Evolutionary conservation across 371 early-diverging fungal genomes (phyloP), one percentile per base, ranked within the genome.

Genomic region (Capniomyces stellatus): DNA sequence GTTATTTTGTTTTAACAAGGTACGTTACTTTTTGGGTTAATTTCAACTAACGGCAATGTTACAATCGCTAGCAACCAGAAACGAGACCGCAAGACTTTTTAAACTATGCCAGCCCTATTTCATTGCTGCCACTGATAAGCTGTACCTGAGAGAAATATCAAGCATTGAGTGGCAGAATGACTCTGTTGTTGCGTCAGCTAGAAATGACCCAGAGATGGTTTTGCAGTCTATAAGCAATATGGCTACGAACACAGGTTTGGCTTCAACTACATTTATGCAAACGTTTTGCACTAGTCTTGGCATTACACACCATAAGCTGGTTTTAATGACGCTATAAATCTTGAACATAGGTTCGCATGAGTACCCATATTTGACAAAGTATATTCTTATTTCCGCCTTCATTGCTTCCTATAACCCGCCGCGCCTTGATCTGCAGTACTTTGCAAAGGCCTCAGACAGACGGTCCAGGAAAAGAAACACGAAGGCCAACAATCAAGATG

Each of bases 381-480:
- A 82, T 56, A 70, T 95, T 22, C 64, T 94, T 12, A 77, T 95
- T 21, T 85, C 95, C 0, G 69, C 89, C 1, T 95, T 81, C 57
- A 55, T 95, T 52, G 94, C 94, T 2, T 88, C 89, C 0, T 92
- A 90, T 64, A 94, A 95, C 59, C 94, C 95, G 18, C 76, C 86
- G 10, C 61, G 79, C 22, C 71, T 85, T 41, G 96, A 95, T 66
- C 71, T 79, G 19, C 76, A 85, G 2, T 88, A 84, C 50, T 95
- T 94, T 71, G 63, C 89, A 18, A 71, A 72, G 55, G 61, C 67
- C 2, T 40, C 40, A 15, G 40, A 29, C 23, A 2, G 42, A 55
- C 23, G 31, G 2, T 3, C 27, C n/a, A 15, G 13, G 19, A 40
- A 40, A 19, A 40, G 19, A 19, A 40, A 40, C 19, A 15, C 40